These are phyloP conservation scores for Stachybotrys elegans DNA, from an alignment of 2,329 filamentous ascomycete species.

Conservation along the genomic window DNA sequence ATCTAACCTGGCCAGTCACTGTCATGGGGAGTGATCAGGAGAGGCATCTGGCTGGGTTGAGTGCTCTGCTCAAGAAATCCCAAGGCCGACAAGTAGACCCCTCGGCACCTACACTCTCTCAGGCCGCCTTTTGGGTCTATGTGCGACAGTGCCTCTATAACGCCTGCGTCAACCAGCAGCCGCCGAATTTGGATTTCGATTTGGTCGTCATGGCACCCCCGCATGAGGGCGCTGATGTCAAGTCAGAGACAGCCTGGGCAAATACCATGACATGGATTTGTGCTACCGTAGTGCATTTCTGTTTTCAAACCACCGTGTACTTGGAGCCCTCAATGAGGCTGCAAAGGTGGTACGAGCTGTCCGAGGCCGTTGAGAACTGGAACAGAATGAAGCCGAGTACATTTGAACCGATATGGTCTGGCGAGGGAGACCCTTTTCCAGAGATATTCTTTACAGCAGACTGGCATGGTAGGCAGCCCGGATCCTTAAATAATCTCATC, in stretches of 20 bases:
- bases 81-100: conserved; percentile 12
- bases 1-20: background rate
- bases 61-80: conserved; percentile 11
- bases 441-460: conserved; percentile 7
- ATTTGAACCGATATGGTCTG: conserved; percentile 7
- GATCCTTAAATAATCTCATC: conserved; percentile 2
- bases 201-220: conserved; percentile 5
- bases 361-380: conserved; percentile 6
- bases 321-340: conserved; percentile 4
- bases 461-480: conserved; percentile 7
- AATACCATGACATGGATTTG: conserved; percentile 15
- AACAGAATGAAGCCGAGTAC: conserved; percentile 3
- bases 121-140: conserved; percentile 15
- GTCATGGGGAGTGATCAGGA: conserved; percentile 11
- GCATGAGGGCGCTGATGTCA: conserved; percentile 4
- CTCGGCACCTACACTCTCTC: conserved; percentile 8
- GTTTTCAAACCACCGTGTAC: conserved; percentile 7
- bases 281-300: conserved; percentile 12
- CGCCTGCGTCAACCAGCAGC: conserved; percentile 13
- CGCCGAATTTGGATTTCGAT: conserved; percentile 9
- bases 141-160: conserved; percentile 14
- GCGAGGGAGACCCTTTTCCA: conserved; percentile 7
- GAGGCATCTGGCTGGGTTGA: conserved; percentile 11
- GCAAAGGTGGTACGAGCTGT: conserved; percentile 6
- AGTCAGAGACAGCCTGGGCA: conserved; percentile 13